Evolutionary conservation across 768 basidiomycete genomes (phyloP).

Genomic region (Mycena belliarum): DNA sequence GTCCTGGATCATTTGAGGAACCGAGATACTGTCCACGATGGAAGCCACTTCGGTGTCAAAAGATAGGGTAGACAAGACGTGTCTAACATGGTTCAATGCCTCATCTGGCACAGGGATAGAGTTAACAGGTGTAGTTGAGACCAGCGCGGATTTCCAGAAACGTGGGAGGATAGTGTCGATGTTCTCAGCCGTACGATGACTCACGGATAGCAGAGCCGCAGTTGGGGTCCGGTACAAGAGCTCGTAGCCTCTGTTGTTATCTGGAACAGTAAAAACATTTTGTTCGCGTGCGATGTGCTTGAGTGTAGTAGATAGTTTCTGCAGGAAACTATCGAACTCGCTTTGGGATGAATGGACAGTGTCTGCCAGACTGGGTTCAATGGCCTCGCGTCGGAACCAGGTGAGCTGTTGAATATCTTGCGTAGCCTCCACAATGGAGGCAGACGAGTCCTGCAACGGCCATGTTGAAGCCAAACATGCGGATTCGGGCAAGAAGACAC

Average conservation of each 20-base stretch:
- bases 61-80: slow-evolving; percentile 56
- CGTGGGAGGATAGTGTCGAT: slow-evolving; percentile 67
- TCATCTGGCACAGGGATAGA: slow-evolving; percentile 58
- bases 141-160: slow-evolving; percentile 69
- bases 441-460: slow-evolving; percentile 26
- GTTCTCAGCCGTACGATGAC: slow-evolving; percentile 36
- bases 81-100: slow-evolving; percentile 54
- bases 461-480: slow-evolving; percentile 43
- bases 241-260: slow-evolving; percentile 26
- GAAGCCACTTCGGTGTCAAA: slow-evolving; percentile 72
- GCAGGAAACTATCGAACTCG: slow-evolving; percentile 40
- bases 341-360: slow-evolving; percentile 28
- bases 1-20: slow-evolving; percentile 66
- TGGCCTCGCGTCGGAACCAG: slow-evolving; percentile 58
- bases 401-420: slow-evolving; percentile 45
- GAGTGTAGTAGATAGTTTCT: slow-evolving; percentile 23
- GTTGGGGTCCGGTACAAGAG: slow-evolving; percentile 43
- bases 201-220: slow-evolving; percentile 54
- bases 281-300: slow-evolving; percentile 13
- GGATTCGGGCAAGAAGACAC: slow-evolving; percentile 46
- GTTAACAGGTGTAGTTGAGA: slow-evolving; percentile 51
- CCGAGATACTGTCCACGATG: slow-evolving; percentile 68
- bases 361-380: slow-evolving; percentile 46
- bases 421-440: slow-evolving; percentile 27
- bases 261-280: slow-evolving; percentile 16